These are phyloP conservation scores for Hymenotorrendiella dingleyae DNA, from an alignment of 2,329 filamentous ascomycete genomes.

Conservation along the genomic window DNA sequence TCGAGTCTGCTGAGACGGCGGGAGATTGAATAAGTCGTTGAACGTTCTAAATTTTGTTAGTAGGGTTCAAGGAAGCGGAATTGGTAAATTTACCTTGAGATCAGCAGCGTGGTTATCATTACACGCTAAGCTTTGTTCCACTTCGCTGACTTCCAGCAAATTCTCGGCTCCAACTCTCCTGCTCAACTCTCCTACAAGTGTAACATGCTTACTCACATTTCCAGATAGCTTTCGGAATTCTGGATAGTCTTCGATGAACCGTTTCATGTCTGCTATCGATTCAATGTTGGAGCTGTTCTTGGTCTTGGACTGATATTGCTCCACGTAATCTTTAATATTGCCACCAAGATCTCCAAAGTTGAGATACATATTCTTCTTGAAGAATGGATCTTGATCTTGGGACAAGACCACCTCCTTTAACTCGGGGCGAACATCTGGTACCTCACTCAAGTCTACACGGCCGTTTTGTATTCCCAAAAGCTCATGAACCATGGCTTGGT, in stretches of 20 bases:
- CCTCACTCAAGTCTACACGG: constrained; percentile 79
- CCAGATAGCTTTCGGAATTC: constrained; percentile 96
- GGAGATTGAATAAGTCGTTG: constrained; percentile 82
- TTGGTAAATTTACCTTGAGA: constrained; percentile 59
- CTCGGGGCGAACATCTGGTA: constrained; percentile 79
- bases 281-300: constrained; percentile 94
- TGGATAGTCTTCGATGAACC: constrained; percentile 97
- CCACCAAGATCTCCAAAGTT: constrained; percentile 95
- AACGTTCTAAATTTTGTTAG: constrained; percentile 53
- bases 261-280: constrained; percentile 97
- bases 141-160: constrained; percentile 90
- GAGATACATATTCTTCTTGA: constrained; percentile 98
- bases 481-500: constrained; percentile 99
- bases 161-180: constrained; percentile 79
- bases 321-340: constrained; percentile 97
- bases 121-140: constrained; percentile 94
- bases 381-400: constrained; percentile 96
- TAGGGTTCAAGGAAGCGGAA: constrained; percentile 3
- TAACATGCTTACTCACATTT: constrained; percentile 98
- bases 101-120: constrained; percentile 92
- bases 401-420: constrained; percentile 91
- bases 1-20: constrained; percentile 71
- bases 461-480: constrained; percentile 90
- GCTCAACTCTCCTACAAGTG: constrained; percentile 88
- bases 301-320: constrained; percentile 97